Percentiles rank a stretch among this genome's conserved stretches.
phyloP scores from a whole-genome alignment of 768 basidiomycete species.

The Mycena latifolia region DNA sequence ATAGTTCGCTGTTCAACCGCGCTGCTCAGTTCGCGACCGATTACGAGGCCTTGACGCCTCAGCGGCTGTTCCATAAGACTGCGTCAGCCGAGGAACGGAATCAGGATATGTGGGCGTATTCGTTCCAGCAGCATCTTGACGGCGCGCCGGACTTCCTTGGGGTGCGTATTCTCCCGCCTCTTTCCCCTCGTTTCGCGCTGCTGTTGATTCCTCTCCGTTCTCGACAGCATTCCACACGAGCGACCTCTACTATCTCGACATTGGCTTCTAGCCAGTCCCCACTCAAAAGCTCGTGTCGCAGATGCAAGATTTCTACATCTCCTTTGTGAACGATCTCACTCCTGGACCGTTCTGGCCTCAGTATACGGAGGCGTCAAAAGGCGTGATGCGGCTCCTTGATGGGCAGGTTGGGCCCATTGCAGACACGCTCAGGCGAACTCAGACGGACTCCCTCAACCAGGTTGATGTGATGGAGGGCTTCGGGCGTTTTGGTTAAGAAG shows the following conservation, averaged over 20 bases:
- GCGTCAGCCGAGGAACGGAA: background rate
- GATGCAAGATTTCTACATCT: too few relatives aligned
- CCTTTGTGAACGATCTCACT: too few relatives aligned
- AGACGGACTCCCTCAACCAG: slow-evolving; percentile 8
- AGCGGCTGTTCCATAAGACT: slow-evolving; percentile 14
- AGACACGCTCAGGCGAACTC: slow-evolving; percentile 1
- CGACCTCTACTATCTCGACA: slow-evolving; percentile 21
- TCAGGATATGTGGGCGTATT: slow-evolving; percentile 21
- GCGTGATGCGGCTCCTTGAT: too few relatives aligned
- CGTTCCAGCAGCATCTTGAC: too few relatives aligned
- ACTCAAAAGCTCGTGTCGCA: too few relatives aligned
- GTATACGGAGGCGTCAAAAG: too few relatives aligned
- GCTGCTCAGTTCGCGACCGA: slow-evolving; percentile 15
- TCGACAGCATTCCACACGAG: slow-evolving; percentile 9
- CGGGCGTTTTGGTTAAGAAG: too few relatives aligned
- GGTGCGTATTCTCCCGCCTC: too few relatives aligned
- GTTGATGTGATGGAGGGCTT: too few relatives aligned
- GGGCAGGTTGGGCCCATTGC: slow-evolving; percentile 1
- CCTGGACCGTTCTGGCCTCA: too few relatives aligned
- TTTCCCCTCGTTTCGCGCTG: too few relatives aligned
- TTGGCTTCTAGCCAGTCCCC: background rate
- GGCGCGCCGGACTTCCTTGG: too few relatives aligned
- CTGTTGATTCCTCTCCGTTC: background rate
- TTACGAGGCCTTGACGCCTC: background rate
- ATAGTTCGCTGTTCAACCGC: slow-evolving; percentile 17